Base-by-base conservation (phyloP, 2,329 filamentous ascomycete species). In the Talaromyces islandicus region DNA sequence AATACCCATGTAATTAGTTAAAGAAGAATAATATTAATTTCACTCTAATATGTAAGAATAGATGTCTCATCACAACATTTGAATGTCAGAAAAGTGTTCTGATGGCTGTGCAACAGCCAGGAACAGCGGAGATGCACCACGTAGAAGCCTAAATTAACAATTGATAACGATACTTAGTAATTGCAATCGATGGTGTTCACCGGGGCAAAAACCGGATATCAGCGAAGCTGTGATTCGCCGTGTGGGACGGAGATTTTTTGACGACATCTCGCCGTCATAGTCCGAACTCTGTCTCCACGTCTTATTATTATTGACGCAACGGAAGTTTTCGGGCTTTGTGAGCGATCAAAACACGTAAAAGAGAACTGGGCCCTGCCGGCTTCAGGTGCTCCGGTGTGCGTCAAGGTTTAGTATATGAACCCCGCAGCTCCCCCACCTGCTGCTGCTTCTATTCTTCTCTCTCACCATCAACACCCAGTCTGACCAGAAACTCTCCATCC, bases 401-500 rank as follows among this genome's bases (percentile, higher is more conserved):
- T 43, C 21, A 32, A 27, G 43, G 54, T 17, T 48, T n/a, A 35
- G 11, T 61, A 61, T 58, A 62, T 41, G 53, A 62, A 60, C 60
- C 60, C 60, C 60, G 57, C 61, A 57, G 57, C 50, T 32, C 51
- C 43, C 43, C 65, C 58, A 57, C 41, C 41, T 32, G 12, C 38
- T 56, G 24, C 51, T 60, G 43, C 51, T 64, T 21, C 63, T 56
- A 53, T 63, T 60, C 57, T 58, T 41, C 43, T 41, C 43, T 41
- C 48, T 24, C 17, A 50, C 35, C 59, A 41, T 29, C 43, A 57
- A 25, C 46, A 11, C 17, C 12, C 48, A 57, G 48, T 63, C 53
- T 46, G 30, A 38, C 50, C 29, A 43, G 14, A 55, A 56, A 57
- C 51, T 38, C 7, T 43, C 52, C 32, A 32, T 35, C 58, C 19